These are phyloP conservation scores for Sporothrix curviconia DNA, from an alignment of 2,329 filamentous ascomycete species.

Conservation along the genomic window DNA sequence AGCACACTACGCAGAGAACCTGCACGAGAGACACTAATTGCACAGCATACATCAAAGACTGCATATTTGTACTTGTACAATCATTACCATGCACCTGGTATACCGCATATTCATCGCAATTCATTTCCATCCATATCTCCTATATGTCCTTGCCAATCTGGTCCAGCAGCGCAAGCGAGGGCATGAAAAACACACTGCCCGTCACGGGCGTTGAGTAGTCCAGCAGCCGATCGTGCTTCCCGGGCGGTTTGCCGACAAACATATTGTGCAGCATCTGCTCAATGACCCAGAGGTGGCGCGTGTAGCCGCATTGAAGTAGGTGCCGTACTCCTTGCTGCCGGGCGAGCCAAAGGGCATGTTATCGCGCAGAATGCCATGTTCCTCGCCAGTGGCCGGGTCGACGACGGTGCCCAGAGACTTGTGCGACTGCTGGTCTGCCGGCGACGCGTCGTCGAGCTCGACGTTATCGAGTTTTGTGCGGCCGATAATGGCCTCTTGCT, in stretches of 20 bases:
- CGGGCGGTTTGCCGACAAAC: slow-evolving; percentile 49
- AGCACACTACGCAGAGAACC: too few species aligned
- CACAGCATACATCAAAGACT: not conserved
- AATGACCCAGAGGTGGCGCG: slow-evolving; percentile 46
- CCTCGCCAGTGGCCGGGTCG: slow-evolving; percentile 39
- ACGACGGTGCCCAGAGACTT: slow-evolving; percentile 50
- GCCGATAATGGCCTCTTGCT: slow-evolving; percentile 51
- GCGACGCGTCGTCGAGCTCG: slow-evolving; percentile 44
- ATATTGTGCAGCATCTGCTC: slow-evolving; percentile 53
- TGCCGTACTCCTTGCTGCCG: slow-evolving; percentile 44
- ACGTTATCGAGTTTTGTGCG: slow-evolving; percentile 52
- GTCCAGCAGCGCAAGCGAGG: slow-evolving; percentile 33
- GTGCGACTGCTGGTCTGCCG: slow-evolving; percentile 41
- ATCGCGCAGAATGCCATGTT: slow-evolving; percentile 49
- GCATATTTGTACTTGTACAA: too few species aligned
- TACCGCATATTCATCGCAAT: too few species aligned
- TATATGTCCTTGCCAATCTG: not conserved
- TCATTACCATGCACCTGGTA: too few species aligned
- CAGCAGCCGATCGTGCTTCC: slow-evolving; percentile 48
- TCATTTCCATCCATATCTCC: too few species aligned
- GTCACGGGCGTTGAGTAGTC: slow-evolving; percentile 49
- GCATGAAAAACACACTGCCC: slow-evolving; percentile 48
- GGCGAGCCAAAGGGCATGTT: slow-evolving; percentile 57
- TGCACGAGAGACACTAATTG: not conserved
- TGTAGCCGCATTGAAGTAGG: slow-evolving; percentile 54